Evolutionary conservation across 1,284 basidiomycete genomes (phyloP).

Genomic region (Ganoderma leucocontextum): DNA sequence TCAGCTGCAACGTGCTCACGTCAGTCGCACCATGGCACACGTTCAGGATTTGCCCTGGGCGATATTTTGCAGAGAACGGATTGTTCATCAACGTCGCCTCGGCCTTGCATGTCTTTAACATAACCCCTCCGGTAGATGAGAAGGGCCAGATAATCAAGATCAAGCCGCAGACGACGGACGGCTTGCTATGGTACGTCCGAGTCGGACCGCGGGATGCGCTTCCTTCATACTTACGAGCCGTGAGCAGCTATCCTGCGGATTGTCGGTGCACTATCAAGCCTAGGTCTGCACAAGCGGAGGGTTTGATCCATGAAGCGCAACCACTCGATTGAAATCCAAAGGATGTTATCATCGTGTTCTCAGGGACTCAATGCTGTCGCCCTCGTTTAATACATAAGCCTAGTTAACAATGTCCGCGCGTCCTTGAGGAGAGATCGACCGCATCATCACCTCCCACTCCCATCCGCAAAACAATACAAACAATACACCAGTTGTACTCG

Average conservation of each 20-base stretch:
- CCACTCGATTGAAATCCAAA: background rate
- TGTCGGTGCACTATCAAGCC: slow-evolving; percentile 10
- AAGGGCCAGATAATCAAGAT: background rate
- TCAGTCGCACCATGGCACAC: background rate
- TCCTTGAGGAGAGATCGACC: too few species aligned
- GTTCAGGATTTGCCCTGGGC: background rate
- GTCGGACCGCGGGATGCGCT: too few species aligned
- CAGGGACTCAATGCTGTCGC: too few species aligned
- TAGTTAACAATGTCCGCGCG: too few species aligned
- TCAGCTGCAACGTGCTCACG: background rate
- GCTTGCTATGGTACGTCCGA: background rate
- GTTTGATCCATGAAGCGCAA: background rate
- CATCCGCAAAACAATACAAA: too few species aligned
- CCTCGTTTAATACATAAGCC: too few species aligned
- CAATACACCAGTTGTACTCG: too few species aligned
- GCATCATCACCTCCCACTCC: too few species aligned
- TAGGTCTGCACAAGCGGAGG: background rate
- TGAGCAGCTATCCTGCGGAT: background rate
- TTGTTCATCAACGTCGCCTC: slow-evolving; percentile 6
- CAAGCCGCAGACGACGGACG: background rate
- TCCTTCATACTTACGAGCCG: background rate
- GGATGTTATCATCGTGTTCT: too few species aligned
- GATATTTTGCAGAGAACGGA: slow-evolving; percentile 4
- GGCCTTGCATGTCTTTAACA: slow-evolving; percentile 4
- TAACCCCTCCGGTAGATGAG: slow-evolving; percentile 5